Evolutionary conservation across 1,139 yeast species (phyloP).

Genomic region (Sugiyamaella xylanicola): DNA sequence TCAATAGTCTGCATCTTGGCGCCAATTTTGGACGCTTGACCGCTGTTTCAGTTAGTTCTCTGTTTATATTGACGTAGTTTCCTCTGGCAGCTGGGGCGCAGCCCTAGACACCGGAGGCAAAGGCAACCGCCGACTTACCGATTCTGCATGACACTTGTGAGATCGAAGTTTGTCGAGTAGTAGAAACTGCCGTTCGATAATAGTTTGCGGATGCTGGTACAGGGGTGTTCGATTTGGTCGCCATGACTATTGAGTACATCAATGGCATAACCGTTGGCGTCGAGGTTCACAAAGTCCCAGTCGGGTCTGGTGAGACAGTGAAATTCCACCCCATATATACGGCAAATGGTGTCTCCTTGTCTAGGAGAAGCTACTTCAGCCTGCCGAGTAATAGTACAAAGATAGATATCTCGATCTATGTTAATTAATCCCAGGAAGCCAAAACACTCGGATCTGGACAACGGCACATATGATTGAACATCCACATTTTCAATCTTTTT

Average conservation of each 20-base stretch:
- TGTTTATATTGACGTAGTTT: too few species aligned
- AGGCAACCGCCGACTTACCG: conserved; percentile 26
- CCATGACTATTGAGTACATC: conserved; percentile 31
- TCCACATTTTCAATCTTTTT: conserved; percentile 39
- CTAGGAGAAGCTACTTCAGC: conserved; percentile 83
- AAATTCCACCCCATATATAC: conserved; percentile 83
- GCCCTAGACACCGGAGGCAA: too few species aligned
- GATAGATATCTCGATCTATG: conserved; percentile 64
- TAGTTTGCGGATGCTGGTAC: conserved; percentile 74
- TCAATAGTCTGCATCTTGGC: conserved; percentile 48
- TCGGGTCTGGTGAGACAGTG: conserved; percentile 67
- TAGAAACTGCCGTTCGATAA: conserved; percentile 88
- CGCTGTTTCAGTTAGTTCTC: conserved; percentile 15
- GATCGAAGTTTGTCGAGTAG: conserved; percentile 87
- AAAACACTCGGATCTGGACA: conserved; percentile 60
- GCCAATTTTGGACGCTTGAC: conserved; percentile 4
- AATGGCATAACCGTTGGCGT: conserved; percentile 64
- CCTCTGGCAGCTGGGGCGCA: too few species aligned
- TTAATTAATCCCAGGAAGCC: conserved; percentile 88
- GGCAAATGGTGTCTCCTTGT: conserved; percentile 74
- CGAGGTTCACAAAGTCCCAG: conserved; percentile 79
- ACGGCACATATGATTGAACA: conserved; percentile 38
- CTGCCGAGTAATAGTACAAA: conserved; percentile 78
- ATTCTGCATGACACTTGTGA: conserved; percentile 78
- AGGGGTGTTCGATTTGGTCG: conserved; percentile 66